A percentile compares a stretch with the other conserved stretches of the same genome.
Evolutionary conservation across 306 rosid species (phyloP).

Genomic region (Vigna mungo): DNA sequence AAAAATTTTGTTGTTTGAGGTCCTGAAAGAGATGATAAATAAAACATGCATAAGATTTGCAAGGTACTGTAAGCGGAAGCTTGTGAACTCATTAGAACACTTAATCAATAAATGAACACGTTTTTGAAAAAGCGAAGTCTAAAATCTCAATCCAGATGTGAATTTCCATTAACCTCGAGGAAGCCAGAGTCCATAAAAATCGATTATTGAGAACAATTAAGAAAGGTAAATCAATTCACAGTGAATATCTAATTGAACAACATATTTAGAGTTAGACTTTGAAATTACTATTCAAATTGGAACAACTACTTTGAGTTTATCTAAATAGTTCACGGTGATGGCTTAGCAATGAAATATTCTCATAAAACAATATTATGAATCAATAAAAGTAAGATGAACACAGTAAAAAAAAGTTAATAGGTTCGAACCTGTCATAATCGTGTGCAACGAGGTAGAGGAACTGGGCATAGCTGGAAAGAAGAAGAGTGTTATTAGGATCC

Average conservation of each 20-base stretch:
- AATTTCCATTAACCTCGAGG: constrained; percentile 18
- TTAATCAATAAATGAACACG: not conserved
- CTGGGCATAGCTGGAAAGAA: constrained; percentile 88
- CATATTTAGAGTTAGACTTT: no score
- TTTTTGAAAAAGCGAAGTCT: constrained; percentile 19
- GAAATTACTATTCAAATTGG: no score
- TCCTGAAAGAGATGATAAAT: constrained; percentile 61
- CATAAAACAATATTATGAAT: not conserved
- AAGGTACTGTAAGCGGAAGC: not conserved
- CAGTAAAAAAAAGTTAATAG: not conserved
- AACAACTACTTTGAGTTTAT: no score
- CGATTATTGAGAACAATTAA: not conserved
- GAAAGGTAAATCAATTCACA: not conserved
- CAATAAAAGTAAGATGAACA: not conserved
- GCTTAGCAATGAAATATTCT: no score
- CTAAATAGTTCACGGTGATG: no score
- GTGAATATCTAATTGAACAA: no score
- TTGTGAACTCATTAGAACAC: not conserved
- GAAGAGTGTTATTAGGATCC: constrained; percentile 74
- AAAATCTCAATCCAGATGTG: constrained; percentile 27
- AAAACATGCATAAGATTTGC: constrained; percentile 28
- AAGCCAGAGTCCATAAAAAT: not conserved
- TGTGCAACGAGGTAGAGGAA: constrained; percentile 80
- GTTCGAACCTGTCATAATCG: constrained; percentile 71
- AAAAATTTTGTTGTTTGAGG: constrained; percentile 65